Percentiles rank a stretch among this genome's conserved stretches.
Conservation (phyloP, 495 filamentous ascomycete species). For the Opeltia flavorubescens region DNA sequence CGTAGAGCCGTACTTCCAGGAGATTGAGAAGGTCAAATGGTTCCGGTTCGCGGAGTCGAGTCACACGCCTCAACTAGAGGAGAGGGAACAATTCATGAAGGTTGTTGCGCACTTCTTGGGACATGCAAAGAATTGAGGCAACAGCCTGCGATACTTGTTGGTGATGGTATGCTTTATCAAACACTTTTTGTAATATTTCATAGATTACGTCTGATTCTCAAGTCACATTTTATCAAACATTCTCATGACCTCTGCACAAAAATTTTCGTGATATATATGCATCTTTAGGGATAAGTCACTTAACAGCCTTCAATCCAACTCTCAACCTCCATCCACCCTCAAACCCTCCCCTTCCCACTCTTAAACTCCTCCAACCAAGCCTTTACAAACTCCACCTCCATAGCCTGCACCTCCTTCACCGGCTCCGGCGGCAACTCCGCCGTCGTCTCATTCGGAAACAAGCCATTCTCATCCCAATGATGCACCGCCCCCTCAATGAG, state of each 20-base stretch:
- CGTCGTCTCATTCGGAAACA: constrained; percentile 45
- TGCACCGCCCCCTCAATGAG: constrained; percentile 50
- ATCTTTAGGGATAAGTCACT: too few species aligned
- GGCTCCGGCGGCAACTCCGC: constrained; percentile 35
- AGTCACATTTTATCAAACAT: too few species aligned
- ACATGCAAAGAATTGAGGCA: neutral
- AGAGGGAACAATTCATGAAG: constrained; percentile 24
- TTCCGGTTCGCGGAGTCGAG: constrained; percentile 27
- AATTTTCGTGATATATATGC: too few species aligned
- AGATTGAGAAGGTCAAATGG: constrained; percentile 33
- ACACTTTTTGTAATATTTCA: too few species aligned
- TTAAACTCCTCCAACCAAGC: constrained; percentile 50
- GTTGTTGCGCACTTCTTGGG: neutral
- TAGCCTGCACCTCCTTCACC: constrained; percentile 38
- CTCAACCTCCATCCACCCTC: too few species aligned
- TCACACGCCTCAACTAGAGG: constrained; percentile 32
- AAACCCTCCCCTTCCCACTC: neutral
- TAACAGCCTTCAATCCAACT: too few species aligned
- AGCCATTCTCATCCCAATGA: constrained; percentile 61
- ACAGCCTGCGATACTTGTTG: too few species aligned
- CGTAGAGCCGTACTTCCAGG: constrained; percentile 29
- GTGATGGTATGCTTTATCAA: too few species aligned
- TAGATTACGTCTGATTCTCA: too few species aligned
- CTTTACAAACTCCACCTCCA: constrained; percentile 44
- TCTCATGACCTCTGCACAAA: too few species aligned